Evolutionary conservation across 176 grass and related monocot species (phyloP).

Genomic region (Triticum urartu): DNA sequence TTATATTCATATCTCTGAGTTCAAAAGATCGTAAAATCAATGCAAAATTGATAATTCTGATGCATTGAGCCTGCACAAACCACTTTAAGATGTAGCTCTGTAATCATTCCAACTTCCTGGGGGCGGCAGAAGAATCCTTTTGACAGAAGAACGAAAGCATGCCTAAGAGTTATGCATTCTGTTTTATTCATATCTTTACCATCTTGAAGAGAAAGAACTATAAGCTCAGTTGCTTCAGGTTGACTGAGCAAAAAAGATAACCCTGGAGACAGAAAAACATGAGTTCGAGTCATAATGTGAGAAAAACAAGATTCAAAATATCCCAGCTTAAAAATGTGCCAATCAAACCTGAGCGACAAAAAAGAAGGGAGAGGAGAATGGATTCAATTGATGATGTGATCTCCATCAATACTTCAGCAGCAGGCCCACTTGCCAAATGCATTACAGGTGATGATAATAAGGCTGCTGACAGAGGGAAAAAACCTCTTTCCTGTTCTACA

Average conservation of each 20-base stretch:
- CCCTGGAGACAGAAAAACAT: conserved; percentile 47
- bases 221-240: conserved; percentile 84
- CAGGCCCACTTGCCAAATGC: conserved; percentile 45
- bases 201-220: conserved; percentile 87
- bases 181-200: conserved; percentile 65
- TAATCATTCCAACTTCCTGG: conserved; percentile 84
- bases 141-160: conserved; percentile 75
- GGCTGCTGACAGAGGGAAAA: conserved; percentile 78
- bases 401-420: conserved; percentile 71
- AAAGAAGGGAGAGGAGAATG: conserved; percentile 81
- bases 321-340: conserved; percentile 7
- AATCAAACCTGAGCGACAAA: conserved; percentile 81
- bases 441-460: conserved; percentile 75
- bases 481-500: conserved; percentile 73
- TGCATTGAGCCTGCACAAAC: conserved; percentile 49
- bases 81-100: conserved; percentile 92
- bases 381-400: conserved; percentile 74
- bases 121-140: conserved; percentile 92
- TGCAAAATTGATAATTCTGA: conserved; percentile 19
- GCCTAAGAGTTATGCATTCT: conserved; percentile 92
- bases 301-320: conserved; percentile 6
- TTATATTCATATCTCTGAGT: not conserved
- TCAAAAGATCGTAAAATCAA: not conserved
- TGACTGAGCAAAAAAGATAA: conserved; percentile 85
- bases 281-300: conserved; percentile 16